phyloP scores from a whole-genome alignment of 2,329 filamentous ascomycete species.

The Didymella glomerata region DNA sequence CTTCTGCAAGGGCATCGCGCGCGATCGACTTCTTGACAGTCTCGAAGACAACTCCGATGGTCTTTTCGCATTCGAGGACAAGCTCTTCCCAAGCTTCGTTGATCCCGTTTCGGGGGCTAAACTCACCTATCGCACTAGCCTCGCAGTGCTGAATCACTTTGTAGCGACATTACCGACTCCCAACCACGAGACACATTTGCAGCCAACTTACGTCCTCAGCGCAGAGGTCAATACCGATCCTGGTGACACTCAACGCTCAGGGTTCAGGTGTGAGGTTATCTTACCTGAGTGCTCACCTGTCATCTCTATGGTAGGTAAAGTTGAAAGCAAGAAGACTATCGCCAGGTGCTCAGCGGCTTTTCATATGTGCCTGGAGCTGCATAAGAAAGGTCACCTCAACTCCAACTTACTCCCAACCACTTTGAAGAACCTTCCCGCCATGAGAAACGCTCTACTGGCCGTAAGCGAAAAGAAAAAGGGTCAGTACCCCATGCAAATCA shows the following conservation, averaged over 20 bases:
- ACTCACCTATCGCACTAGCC: conserved; percentile 78
- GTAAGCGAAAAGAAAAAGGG: conserved; percentile 79
- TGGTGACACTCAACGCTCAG: conserved; percentile 20
- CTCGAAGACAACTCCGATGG: conserved; percentile 66
- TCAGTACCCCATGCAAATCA: conserved; percentile 78
- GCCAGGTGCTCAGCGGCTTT: conserved; percentile 93
- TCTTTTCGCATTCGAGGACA: conserved; percentile 62
- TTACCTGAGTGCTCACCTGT: conserved; percentile 80
- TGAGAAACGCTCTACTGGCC: conserved; percentile 87
- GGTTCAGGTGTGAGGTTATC: conserved; percentile 73
- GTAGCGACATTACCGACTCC: conserved; percentile 69
- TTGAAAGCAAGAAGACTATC: conserved; percentile 73
- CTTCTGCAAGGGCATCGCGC: conserved; percentile 79
- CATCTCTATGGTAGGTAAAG: conserved; percentile 68
- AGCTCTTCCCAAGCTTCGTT: conserved; percentile 61
- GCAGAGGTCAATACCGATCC: conserved; percentile 21
- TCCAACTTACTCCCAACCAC: conserved; percentile 77
- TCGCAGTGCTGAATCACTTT: conserved; percentile 76
- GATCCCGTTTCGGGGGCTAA: conserved; percentile 76
- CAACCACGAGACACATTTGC: conserved; percentile 57
- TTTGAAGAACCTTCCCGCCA: conserved; percentile 73
- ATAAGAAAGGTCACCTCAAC: conserved; percentile 73
- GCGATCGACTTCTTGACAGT: conserved; percentile 73
- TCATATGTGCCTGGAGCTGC: conserved; percentile 76
- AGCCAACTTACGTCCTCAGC: conserved; percentile 68